These are phyloP conservation scores for Pleurotus giganteus DNA, from an alignment of 768 basidiomycete species.

Conservation along the genomic window DNA sequence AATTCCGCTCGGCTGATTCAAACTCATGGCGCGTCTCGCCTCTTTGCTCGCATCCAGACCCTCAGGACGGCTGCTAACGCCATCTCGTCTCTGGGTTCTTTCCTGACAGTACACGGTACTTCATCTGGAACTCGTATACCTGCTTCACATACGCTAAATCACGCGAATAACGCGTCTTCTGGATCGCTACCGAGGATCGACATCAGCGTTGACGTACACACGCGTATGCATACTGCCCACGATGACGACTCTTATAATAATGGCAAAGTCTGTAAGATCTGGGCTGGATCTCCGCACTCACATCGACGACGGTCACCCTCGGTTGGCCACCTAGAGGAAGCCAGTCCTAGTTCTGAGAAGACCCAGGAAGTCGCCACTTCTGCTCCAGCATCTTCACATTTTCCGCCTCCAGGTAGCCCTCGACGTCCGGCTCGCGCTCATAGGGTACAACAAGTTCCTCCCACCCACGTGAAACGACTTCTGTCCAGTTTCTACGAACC, in stretches of 20 bases:
- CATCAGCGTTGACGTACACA: constrained; percentile 7
- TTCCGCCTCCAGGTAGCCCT: background rate
- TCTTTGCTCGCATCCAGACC: constrained; percentile 7
- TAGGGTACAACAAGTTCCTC: constrained; percentile 2
- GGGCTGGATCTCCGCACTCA: constrained; percentile 7
- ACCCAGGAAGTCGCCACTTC: background rate
- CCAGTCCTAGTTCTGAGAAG: background rate
- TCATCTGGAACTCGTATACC: background rate
- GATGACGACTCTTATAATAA: background rate
- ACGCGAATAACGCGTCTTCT: background rate
- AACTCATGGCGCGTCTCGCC: background rate
- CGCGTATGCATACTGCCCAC: background rate
- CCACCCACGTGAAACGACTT: constrained; percentile 2
- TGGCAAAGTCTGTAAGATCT: background rate
- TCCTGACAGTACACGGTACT: background rate
- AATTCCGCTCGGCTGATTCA: background rate
- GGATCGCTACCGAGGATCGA: constrained; percentile 3
- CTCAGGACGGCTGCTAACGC: constrained; percentile 3
- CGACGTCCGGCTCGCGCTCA: background rate
- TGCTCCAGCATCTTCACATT: background rate
- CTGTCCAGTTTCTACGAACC: constrained; percentile 6
- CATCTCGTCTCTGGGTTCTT: constrained; percentile 1
- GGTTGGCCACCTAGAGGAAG: background rate
- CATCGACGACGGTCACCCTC: background rate
- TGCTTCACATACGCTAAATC: background rate